Evolutionary conservation across 2,329 filamentous ascomycete genomes (phyloP), one percentile per base, ranked within the genome.

Genomic region (Penicillium sclerotigenum): DNA sequence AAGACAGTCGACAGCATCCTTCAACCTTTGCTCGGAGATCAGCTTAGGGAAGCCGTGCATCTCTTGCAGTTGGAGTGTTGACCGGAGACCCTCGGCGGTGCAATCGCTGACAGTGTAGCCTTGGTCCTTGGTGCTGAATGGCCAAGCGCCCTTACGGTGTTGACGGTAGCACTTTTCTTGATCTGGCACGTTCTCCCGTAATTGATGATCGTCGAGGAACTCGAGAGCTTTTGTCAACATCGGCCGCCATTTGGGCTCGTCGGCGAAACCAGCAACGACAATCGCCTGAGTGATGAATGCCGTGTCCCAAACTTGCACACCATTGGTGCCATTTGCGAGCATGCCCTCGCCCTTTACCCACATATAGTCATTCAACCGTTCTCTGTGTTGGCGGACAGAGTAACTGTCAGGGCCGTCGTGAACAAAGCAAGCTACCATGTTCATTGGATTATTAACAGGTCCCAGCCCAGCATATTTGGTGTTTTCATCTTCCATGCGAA

Each of bases 241-340:
- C 0, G 88, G 86, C 37, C 82, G 83, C 85, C 90, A 97, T 65
- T 87, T 85, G 13, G 86, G 80, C 46, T 95, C 85, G 29, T 86
- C 77, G n/a, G 88, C 87, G 26, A 97, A 82, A 0, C 89, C 91
- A 7, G 90, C 87, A 47, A 90, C 89, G 50, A 90, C 83, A 6
- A 90, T 84, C 0, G 90, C 87, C 72, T 96, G 91, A 33, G 97
- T 90, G 18, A 88, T 78, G 69, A 97, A 97, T 0, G 91, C 83
- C 0, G 94, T 99, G 70, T 99, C 94, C 94, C 94, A 99, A 61
- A 87, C 89, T 73, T 99, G 94, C 1, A 97, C 92, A n/a, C 94
- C 94, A 65, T 99, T 97, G 9, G 94, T 99, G 36, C 94, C 94
- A 66, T 97, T 97, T 75, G 88, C 88, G 46, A 97, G 81, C 90